A percentile compares a stretch with the other conserved stretches of the same genome.
These are phyloP conservation scores for Cercospora sojina DNA, from an alignment of 2,329 filamentous ascomycete genomes.

Conservation along the genomic window DNA sequence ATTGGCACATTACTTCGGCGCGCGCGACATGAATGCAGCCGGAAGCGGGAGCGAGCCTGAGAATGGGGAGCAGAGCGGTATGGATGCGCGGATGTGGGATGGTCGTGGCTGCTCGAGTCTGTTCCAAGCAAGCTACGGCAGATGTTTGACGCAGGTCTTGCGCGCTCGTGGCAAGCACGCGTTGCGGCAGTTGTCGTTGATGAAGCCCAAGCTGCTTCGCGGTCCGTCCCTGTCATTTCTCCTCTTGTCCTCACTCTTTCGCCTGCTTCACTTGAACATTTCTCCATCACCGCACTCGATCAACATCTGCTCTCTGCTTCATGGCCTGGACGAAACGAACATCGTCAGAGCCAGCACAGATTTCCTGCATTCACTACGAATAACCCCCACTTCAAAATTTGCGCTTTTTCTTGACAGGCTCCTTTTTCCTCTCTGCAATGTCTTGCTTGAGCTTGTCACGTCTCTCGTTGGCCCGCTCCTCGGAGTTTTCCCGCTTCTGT, in stretches of 20 bases:
- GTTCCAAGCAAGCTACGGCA: not conserved
- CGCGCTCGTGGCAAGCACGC: constrained; percentile 10
- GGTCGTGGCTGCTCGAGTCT: constrained; percentile 8
- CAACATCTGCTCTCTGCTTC: not conserved
- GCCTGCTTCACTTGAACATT: not conserved
- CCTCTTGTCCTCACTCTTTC: not conserved
- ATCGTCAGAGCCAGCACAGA: not conserved
- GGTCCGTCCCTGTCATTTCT: not conserved
- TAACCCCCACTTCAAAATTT: constrained; percentile 47
- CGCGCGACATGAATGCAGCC: constrained; percentile 13
- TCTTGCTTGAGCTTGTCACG: constrained; percentile 57
- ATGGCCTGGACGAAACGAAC: not conserved
- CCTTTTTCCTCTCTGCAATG: constrained; percentile 53
- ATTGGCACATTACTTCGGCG: constrained; percentile 34
- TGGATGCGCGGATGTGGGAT: not conserved
- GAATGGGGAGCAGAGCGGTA: not conserved
- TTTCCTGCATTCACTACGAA: not conserved
- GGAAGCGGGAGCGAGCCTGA: not conserved
- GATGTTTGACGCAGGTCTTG: not conserved
- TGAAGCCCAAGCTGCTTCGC: constrained; percentile 1
- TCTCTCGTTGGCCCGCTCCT: constrained; percentile 56
- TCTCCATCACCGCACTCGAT: not conserved
- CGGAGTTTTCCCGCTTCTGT: constrained; percentile 43
- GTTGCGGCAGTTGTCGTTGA: not conserved
- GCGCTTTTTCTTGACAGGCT: constrained; percentile 57